Evolutionary conservation across 2,329 filamentous ascomycete genomes (phyloP).

Genomic region (Sarocladium brachiariae): DNA sequence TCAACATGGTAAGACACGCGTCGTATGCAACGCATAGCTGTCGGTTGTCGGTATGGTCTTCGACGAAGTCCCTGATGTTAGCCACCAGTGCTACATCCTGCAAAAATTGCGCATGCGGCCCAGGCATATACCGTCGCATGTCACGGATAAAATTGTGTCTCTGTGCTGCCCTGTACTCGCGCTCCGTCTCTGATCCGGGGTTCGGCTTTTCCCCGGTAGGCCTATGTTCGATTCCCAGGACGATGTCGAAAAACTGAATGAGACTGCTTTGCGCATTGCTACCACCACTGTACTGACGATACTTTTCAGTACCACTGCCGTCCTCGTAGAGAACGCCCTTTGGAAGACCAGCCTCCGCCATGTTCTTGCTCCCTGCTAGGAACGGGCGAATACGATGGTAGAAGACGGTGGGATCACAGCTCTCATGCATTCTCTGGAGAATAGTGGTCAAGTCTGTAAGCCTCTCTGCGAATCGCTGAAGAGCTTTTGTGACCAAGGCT

Average conservation of each 20-base stretch:
- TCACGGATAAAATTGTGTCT: conserved; percentile 86
- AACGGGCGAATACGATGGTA: conserved; percentile 96
- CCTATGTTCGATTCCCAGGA: conserved; percentile 81
- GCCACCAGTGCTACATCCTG: conserved; percentile 70
- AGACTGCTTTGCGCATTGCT: conserved; percentile 96
- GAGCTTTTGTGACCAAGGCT: conserved; percentile 63
- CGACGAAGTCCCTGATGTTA: conserved; percentile 82
- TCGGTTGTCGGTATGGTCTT: conserved; percentile 50
- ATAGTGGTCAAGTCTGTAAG: conserved; percentile 76
- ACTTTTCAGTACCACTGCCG: conserved; percentile 59
- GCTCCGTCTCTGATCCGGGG: conserved; percentile 35
- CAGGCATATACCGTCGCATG: conserved; percentile 97
- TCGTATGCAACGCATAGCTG: conserved; percentile 78
- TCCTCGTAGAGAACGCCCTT: conserved; percentile 83
- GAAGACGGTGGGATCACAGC: conserved; percentile 89
- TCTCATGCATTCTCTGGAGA: conserved; percentile 87
- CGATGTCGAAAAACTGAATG: conserved; percentile 95
- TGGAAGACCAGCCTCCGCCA: conserved; percentile 87
- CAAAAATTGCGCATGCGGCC: conserved; percentile 82
- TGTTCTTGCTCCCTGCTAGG: conserved; percentile 94
- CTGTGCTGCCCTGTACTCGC: conserved; percentile 31
- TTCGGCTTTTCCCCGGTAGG: conserved; percentile 69
- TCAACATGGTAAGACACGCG: conserved; percentile 69
- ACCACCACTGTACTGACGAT: conserved; percentile 83
- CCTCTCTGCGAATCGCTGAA: conserved; percentile 79